Evolutionary conservation across 768 basidiomycete species (phyloP).

Genomic region (Boletus huronensis): DNA sequence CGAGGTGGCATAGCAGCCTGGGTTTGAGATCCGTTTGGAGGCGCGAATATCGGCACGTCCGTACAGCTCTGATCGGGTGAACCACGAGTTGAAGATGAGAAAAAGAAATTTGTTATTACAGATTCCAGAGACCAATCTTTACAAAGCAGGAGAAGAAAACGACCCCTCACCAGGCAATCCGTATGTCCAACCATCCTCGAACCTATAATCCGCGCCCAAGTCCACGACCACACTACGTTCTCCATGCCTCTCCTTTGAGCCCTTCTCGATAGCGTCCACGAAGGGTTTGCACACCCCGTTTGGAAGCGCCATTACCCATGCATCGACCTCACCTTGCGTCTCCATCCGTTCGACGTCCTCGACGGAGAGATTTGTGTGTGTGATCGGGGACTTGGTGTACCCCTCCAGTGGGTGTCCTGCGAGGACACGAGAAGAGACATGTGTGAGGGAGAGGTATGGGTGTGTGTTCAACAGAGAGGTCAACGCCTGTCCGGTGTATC

Average conservation of each 20-base stretch:
- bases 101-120: constrained; percentile 35
- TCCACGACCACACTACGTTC: constrained; percentile 78
- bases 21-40: constrained; percentile 90
- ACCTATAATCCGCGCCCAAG: constrained; percentile 91
- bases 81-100: constrained; percentile 17
- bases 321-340: constrained; percentile 85
- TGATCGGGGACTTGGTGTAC: constrained; percentile 73
- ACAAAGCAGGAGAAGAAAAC: constrained; percentile 26
- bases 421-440: constrained; percentile 95
- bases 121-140: constrained; percentile 33
- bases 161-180: constrained; percentile 93
- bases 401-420: constrained; percentile 75
- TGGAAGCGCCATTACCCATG: constrained; percentile 99
- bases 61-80: constrained; percentile 68
- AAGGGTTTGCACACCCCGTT: constrained; percentile 97
- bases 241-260: constrained; percentile 50
- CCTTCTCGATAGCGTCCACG: constrained; percentile 89
- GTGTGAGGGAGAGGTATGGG: constrained; percentile 84
- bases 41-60: constrained; percentile 61
- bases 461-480: constrained; percentile 85
- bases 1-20: constrained; percentile 96
- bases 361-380: constrained; percentile 76
- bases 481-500: constrained; percentile 92
- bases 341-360: constrained; percentile 87
- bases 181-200: constrained; percentile 94